A percentile compares a stretch with the other conserved stretches of the same genome.
phyloP scores from a whole-genome alignment of 805 yeast genomes.

The Ascoidea tarda region DNA sequence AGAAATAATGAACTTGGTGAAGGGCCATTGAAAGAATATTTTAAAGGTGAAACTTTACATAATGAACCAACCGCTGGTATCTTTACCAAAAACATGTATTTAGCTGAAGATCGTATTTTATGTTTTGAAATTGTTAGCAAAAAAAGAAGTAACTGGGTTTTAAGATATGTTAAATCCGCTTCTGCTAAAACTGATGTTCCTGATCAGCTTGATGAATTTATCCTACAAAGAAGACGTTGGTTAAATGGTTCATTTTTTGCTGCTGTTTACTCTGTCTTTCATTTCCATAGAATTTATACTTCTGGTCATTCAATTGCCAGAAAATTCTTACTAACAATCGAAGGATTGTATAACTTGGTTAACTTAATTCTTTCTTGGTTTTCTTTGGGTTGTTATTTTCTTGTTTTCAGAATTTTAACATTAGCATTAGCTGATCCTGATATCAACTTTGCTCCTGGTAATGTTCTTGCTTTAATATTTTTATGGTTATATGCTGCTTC shows the following conservation, averaged over 20 bases:
- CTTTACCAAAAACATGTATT: constrained; percentile 54
- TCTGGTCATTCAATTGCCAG: constrained; percentile 38
- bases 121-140: constrained; percentile 55
- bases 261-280: constrained; percentile 38
- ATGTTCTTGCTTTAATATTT: constrained; percentile 34
- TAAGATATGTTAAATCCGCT: constrained; percentile 47
- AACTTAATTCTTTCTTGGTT: constrained; percentile 49
- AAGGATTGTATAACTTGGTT: constrained; percentile 39
- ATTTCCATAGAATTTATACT: constrained; percentile 40
- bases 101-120: constrained; percentile 56
- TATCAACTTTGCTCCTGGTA: constrained; percentile 30
- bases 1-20: constrained; percentile 33
- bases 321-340: constrained; percentile 36
- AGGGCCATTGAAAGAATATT: constrained; percentile 52
- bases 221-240: constrained; percentile 56
- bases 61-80: constrained; percentile 50
- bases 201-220: constrained; percentile 43
- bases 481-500: constrained; percentile 43
- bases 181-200: constrained; percentile 62
- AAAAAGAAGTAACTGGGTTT: constrained; percentile 40
- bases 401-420: constrained; percentile 49
- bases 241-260: constrained; percentile 60
- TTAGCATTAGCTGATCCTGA: constrained; percentile 35
- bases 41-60: constrained; percentile 49
- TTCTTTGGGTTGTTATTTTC: constrained; percentile 44